Evolutionary conservation across 108 stramenopile species (phyloP).

Genomic region (Skeletonema costatum): DNA sequence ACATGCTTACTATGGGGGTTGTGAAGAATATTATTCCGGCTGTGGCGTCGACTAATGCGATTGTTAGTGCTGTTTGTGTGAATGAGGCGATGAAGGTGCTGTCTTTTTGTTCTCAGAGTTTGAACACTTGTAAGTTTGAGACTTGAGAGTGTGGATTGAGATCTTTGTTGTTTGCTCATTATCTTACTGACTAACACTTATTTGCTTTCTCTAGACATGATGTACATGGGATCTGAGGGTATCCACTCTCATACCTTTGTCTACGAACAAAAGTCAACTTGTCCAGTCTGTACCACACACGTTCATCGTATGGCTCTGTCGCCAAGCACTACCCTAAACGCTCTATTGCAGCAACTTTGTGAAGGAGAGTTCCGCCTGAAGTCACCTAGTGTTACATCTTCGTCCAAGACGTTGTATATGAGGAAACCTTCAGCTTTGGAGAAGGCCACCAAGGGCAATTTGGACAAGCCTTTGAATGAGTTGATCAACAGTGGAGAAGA

Average conservation of each 20-base stretch:
- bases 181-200: constrained; percentile 21
- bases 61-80: constrained; percentile 95
- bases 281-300: constrained; percentile 83
- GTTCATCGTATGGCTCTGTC: constrained; percentile 61
- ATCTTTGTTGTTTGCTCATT: background rate
- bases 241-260: constrained; percentile 91
- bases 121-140: constrained; percentile 80
- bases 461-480: constrained; percentile 86
- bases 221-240: constrained; percentile 90
- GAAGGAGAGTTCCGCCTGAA: constrained; percentile 85
- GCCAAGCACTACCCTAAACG: constrained; percentile 61
- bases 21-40: constrained; percentile 99
- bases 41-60: constrained; percentile 99
- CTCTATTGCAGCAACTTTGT: constrained; percentile 75
- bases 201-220: constrained; percentile 56
- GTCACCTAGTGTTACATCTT: constrained; percentile 82
- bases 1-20: constrained; percentile 96
- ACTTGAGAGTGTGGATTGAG: background rate
- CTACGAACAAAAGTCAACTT: constrained; percentile 87
- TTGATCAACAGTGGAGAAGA: constrained; percentile 88
- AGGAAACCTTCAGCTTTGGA: constrained; percentile 89
- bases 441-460: constrained; percentile 80
- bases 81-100: constrained; percentile 95
- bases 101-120: constrained; percentile 89
- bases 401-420: constrained; percentile 89